phyloP scores from a whole-genome alignment of 1,139 yeast species.

The Hyphopichia pseudoburtonii region DNA sequence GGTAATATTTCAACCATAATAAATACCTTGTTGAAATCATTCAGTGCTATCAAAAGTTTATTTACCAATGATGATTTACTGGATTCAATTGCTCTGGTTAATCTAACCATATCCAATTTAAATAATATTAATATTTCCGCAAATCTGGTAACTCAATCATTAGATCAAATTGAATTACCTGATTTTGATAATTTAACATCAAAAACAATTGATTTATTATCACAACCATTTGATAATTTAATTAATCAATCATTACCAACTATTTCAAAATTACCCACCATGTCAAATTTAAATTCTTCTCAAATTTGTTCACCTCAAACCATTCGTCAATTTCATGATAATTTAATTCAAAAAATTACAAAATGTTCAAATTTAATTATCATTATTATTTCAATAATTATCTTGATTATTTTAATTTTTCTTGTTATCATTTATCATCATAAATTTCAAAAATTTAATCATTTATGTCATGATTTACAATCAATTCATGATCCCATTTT shows the following conservation, averaged over 20 bases:
- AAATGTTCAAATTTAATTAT: slow-evolving; percentile 2
- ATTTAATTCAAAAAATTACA: background rate
- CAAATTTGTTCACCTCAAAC: background rate
- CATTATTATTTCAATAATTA: background rate
- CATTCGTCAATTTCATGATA: background rate
- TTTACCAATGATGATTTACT: background rate
- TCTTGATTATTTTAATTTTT: background rate
- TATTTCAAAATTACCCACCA: slow-evolving; percentile 17
- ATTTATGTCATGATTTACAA: background rate
- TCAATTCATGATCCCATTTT: background rate
- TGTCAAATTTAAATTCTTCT: background rate
- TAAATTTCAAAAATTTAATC: background rate
- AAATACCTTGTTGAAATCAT: slow-evolving; percentile 30
- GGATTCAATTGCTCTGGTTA: background rate
- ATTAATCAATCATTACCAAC: slow-evolving; percentile 17
- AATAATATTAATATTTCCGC: slow-evolving; percentile 58
- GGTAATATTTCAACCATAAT: slow-evolving; percentile 52
- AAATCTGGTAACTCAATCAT: slow-evolving; percentile 50
- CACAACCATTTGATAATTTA: slow-evolving; percentile 18
- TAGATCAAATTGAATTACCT: slow-evolving; percentile 56
- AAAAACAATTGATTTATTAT: slow-evolving; percentile 22
- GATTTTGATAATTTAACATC: slow-evolving; percentile 52
- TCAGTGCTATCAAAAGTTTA: background rate
- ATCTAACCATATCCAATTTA: slow-evolving; percentile 10
- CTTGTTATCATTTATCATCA: background rate